Base-by-base conservation (phyloP, 371 early-diverging fungal species). In the Blastocladiella emersonii region DNA sequence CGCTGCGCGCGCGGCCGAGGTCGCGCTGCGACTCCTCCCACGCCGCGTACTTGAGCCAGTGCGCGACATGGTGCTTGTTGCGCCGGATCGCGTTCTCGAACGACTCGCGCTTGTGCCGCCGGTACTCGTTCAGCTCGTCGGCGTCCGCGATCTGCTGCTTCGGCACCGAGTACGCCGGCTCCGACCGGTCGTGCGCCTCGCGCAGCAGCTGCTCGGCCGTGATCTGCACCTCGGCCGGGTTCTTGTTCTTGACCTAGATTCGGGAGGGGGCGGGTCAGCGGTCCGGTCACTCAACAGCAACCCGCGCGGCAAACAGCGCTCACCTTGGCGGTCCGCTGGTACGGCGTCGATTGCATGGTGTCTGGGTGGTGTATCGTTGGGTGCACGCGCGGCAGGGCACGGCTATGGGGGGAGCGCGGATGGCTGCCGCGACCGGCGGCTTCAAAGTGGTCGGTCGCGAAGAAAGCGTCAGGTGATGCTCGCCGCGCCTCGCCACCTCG, bases 141-240 rank as follows among this genome's bases (percentile, higher is more conserved):
- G 83, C 73, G 72, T 95, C 96, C 23, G 86, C 79, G 65, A 96
- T 91, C 77, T 88, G 88, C 74, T 95, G 96, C 67, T 86, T 81
- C 0, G 94, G 93, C 35, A 85, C 86, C 51, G 75, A 77, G 66
- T 81, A 77, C 19, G 80, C 79, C 23, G 85, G 75, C 68, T 91
- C 95, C 63, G 86, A 87, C 51, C 91, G 85, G 68, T 92, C 93
- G 66, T 86, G 85, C 25, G 95, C 92, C 76, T 98, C 98, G 35
- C 94, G 85, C 27, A 98, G 80, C 63, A 98, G 87, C 78, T 97
- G 98, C 77, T 98, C 98, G 17, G 98, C 98, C 34, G 97, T 95
- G 74, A 98, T 96, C 72, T 98, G 98, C n/a, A 95, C 81, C n/a
- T 89, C 85, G 34, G 96, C 95, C 5, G 96, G 85, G 72, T 86